These are phyloP conservation scores for Turnera subulata DNA, from an alignment of 345 rosid genomes.

Conservation along the genomic window DNA sequence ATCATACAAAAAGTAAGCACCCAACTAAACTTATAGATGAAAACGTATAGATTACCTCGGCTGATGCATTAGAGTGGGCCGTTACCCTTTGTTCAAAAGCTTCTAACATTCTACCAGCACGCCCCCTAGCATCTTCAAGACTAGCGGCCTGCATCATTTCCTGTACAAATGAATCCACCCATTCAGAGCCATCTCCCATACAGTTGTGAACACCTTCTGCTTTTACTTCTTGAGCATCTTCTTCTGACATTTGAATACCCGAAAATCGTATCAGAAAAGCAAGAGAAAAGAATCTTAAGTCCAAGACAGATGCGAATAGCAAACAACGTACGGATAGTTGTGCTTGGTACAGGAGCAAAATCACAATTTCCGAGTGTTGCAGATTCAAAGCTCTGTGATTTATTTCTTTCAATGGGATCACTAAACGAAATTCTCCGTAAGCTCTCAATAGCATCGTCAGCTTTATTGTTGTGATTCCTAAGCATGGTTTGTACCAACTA, in stretches of 20 bases:
- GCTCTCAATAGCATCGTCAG: constrained; percentile 43
- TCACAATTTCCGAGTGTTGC: constrained; percentile 16
- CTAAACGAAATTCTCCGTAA: constrained; percentile 25
- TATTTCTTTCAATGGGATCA: constrained; percentile 13
- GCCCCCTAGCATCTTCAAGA: constrained; percentile 39
- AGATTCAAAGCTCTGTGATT: constrained; percentile 13
- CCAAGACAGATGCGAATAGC: not conserved
- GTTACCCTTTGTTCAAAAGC: constrained; percentile 34
- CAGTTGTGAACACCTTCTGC: no score
- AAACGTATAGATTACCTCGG: constrained; percentile 29
- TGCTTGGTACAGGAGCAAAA: constrained; percentile 7
- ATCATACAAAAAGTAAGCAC: not conserved
- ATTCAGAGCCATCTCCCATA: constrained; percentile 38
- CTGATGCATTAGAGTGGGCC: constrained; percentile 24
- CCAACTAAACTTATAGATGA: not conserved
- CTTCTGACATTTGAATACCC: constrained; percentile 23
- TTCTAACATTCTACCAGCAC: constrained; percentile 38
- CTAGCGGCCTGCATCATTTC: constrained; percentile 39
- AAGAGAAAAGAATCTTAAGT: not conserved
- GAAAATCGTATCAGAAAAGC: constrained; percentile 5
- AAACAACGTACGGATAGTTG: constrained; percentile 19
- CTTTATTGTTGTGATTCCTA: constrained; percentile 31
- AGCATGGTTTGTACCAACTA: constrained; percentile 33
- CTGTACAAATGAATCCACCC: constrained; percentile 49
- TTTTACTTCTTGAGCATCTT: constrained; percentile 8